Evolutionary conservation across 2,329 filamentous ascomycete genomes (phyloP), one percentile per base, ranked within the genome.

Genomic region (Penicillium sp.): DNA sequence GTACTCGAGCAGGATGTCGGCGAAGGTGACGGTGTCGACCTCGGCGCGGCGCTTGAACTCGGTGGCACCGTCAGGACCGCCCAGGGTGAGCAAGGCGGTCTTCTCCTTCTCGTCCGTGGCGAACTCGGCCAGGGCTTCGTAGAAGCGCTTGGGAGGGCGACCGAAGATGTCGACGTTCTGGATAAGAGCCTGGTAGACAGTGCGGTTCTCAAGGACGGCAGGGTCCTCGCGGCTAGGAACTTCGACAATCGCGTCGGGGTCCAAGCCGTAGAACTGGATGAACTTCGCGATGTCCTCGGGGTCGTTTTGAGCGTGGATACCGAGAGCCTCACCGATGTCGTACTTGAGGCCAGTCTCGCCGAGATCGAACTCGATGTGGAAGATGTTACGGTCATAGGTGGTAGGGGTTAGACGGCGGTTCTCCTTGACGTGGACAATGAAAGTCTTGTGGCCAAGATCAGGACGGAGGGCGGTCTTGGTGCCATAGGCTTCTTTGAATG

Each of bases 341-440:
- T 99, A 99, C 35, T 83, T 95, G 57, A 99, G 83, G 33, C 91
- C 92, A 29, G 92, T 95, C 64, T 86, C 75, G 53, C 92, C 92
- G 19, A 99, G 82, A 66, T 97, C 93, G 64, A 99, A 99, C 74
- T 99, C 93, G 55, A 99, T 97, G 76, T 99, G 93, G 86, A 99
- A 99, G 72, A 99, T 97, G 79, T 99, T 96, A 62, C 93, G 89
- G 72, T 97, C 91, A 68, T 99, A 99, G 28, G 84, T 87, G 19
- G 73, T 64, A 3, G 93, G 93, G 0, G 93, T 99, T 47, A 99
- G 81, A 56, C 93, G 84, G 54, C 93, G 88, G 75, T 95, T 96
- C 77, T 97, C 93, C 77, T 95, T 89, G 71, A 99, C 91, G 46
- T 84, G 86, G 46, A 96, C 87, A 35, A 89, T 88, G 63, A 81